Conservation (phyloP, 495 filamentous ascomycete genomes). For the Lophiostoma macrostomum region DNA sequence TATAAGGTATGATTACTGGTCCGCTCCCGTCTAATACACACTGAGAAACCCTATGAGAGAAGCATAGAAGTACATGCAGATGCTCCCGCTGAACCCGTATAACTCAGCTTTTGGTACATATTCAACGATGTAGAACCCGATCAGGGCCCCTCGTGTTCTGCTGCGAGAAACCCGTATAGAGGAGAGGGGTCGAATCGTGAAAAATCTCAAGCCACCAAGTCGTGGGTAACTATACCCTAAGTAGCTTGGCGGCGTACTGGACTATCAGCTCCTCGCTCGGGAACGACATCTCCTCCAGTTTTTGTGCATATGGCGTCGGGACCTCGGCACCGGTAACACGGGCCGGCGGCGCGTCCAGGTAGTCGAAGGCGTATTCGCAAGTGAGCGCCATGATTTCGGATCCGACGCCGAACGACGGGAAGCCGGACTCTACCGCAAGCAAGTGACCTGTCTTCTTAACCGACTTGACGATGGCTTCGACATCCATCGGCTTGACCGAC, state of each 20-base stretch:
- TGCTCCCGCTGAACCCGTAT: slow-evolving; percentile 17
- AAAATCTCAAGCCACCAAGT: slow-evolving; percentile 4
- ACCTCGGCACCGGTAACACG: slow-evolving; percentile 95
- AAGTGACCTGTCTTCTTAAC: slow-evolving; percentile 97
- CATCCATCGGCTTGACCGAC: slow-evolving; percentile 92
- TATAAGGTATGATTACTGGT: slow-evolving; percentile 17
- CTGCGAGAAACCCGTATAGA: neutral
- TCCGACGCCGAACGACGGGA: slow-evolving; percentile 87
- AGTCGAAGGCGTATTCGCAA: slow-evolving; percentile 98
- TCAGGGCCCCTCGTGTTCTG: neutral
- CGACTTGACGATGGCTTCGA: slow-evolving; percentile 90
- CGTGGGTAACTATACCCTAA: slow-evolving; percentile 58
- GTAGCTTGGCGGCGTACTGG: slow-evolving; percentile 75
- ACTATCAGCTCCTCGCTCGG: slow-evolving; percentile 81
- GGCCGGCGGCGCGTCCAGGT: slow-evolving; percentile 87
- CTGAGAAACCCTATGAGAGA: slow-evolving; percentile 9
- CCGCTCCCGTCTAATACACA: slow-evolving; percentile 20
- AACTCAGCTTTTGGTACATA: slow-evolving; percentile 33
- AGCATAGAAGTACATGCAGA: slow-evolving; percentile 32
- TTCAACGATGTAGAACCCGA: neutral
- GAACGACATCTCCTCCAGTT: slow-evolving; percentile 89
- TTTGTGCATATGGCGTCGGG: slow-evolving; percentile 85
- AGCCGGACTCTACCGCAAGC: slow-evolving; percentile 91
- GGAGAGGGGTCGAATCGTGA: neutral
- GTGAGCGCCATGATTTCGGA: slow-evolving; percentile 89